Percentiles rank a stretch among this genome's conserved stretches.
Conservation (phyloP, 805 yeast species). For the Ogataea degrootiae region DNA sequence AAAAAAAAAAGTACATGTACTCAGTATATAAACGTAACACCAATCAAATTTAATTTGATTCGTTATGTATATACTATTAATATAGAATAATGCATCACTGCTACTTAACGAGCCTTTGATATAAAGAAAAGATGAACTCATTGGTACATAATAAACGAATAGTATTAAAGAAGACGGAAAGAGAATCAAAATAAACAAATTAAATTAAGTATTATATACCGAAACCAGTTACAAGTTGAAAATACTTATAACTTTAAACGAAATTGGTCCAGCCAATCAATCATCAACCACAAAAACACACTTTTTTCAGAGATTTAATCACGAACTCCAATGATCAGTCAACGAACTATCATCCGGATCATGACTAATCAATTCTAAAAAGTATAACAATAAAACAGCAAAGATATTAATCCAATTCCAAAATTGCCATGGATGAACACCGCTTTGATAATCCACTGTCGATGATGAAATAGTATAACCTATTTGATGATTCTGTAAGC, state of each 20-base stretch:
- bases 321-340: conserved; percentile 28
- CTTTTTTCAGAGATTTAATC: too few species aligned
- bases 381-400: conserved; percentile 72
- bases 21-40: too few species aligned
- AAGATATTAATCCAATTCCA: conserved; percentile 97
- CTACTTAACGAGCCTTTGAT: too few species aligned
- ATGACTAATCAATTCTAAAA: conserved; percentile 58
- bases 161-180: neutral
- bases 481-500: neutral
- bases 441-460: conserved; percentile 1
- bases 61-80: too few species aligned
- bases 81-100: too few species aligned
- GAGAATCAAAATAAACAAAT: conserved; percentile 2
- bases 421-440: conserved; percentile 78
- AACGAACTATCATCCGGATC: conserved; percentile 31
- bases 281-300: neutral
- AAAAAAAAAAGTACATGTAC: too few species aligned
- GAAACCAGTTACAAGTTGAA: too few species aligned
- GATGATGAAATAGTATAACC: neutral
- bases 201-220: conserved; percentile 1
- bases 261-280: neutral
- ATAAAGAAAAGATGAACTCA: too few species aligned
- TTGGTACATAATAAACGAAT: too few species aligned
- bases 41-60: too few species aligned
- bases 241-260: too few species aligned